phyloP scores from a whole-genome alignment of 305 asterid species.

The Fraxinus angustifolia region DNA sequence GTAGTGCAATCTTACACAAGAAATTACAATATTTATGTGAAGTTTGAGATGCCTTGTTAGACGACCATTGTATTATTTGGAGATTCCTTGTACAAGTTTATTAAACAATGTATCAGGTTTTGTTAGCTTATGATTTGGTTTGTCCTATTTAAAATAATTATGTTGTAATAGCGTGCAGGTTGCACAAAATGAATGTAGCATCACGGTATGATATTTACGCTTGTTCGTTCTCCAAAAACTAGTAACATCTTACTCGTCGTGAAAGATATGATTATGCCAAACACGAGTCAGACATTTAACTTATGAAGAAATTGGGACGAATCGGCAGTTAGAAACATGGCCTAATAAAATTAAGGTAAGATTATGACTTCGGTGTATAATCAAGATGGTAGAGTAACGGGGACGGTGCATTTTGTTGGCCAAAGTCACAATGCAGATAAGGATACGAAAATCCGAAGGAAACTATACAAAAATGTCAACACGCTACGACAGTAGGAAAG shows the following conservation, averaged over 20 bases:
- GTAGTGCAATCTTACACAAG: neutral
- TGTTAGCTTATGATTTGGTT: neutral
- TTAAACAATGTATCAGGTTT: neutral
- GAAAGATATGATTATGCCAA: neutral
- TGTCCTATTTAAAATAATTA: neutral
- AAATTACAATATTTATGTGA: neutral
- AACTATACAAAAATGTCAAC: slow-evolving; percentile 1
- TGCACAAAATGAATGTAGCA: neutral
- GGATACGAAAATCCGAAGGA: neutral
- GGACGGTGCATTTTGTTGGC: neutral
- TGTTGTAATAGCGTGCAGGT: neutral
- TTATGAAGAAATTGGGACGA: neutral
- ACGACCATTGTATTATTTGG: neutral
- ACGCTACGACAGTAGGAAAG: neutral
- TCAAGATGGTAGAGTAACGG: neutral
- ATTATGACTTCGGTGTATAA: neutral
- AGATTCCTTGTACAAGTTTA: neutral
- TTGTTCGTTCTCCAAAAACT: neutral
- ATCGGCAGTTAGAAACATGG: neutral
- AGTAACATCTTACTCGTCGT: neutral
- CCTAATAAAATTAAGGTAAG: neutral
- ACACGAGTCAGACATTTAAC: neutral
- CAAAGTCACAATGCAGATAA: neutral
- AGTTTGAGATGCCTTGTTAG: neutral
- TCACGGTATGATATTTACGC: neutral